These are phyloP conservation scores for Globisporangium echinulatum DNA, from an alignment of 352 stramenopile species.

Conservation along the genomic window DNA sequence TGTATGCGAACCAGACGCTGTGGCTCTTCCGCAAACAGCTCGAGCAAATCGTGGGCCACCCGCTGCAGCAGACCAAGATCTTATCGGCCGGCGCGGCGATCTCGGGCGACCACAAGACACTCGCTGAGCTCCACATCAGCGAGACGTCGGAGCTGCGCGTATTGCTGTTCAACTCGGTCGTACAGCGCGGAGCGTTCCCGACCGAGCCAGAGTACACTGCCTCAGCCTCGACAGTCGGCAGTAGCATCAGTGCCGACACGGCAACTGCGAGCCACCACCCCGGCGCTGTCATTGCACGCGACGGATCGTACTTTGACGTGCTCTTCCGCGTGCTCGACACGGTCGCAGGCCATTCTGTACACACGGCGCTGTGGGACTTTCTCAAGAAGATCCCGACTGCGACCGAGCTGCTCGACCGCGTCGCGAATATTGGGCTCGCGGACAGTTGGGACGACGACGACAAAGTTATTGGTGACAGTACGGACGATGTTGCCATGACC, in stretches of 20 bases:
- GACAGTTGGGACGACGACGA: constrained; percentile 14
- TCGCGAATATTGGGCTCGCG: constrained; percentile 44
- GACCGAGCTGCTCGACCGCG: constrained; percentile 48
- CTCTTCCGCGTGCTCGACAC: constrained; percentile 79
- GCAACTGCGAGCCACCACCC: constrained; percentile 30
- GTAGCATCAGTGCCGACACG: constrained; percentile 4
- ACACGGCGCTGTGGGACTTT: constrained; percentile 73
- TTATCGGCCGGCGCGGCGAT: constrained; percentile 58
- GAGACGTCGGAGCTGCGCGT: constrained; percentile 73
- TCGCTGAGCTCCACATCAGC: constrained; percentile 71
- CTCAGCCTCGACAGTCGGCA: not conserved
- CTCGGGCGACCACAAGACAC: constrained; percentile 73
- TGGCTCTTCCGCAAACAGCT: constrained; percentile 67
- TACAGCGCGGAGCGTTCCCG: constrained; percentile 36
- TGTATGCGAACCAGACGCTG: constrained; percentile 79
- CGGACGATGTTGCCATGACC: constrained; percentile 37
- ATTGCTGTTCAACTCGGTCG: constrained; percentile 78
- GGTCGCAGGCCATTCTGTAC: constrained; percentile 46
- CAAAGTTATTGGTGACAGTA: not conserved
- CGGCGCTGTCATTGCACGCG: constrained; percentile 53
- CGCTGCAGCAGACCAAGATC: constrained; percentile 79
- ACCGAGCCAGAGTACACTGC: constrained; percentile 32
- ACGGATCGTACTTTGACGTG: constrained; percentile 75
- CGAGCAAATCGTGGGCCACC: constrained; percentile 61
- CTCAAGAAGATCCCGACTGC: constrained; percentile 82